Conservation (phyloP, 495 filamentous ascomycete species). For the Entonaema liquescens region DNA sequence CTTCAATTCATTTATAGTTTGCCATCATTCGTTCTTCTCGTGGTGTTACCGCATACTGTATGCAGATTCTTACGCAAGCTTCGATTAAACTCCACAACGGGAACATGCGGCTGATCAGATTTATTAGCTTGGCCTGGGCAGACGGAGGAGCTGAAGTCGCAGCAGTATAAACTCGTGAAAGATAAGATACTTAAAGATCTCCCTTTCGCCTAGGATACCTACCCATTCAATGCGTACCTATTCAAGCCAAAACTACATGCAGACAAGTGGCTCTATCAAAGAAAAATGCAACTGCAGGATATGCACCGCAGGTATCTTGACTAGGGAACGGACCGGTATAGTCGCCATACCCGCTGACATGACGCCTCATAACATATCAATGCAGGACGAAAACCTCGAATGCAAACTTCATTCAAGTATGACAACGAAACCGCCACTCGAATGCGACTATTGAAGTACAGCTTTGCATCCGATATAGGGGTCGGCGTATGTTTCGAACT, state of each 20-base stretch:
- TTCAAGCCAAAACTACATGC: not conserved
- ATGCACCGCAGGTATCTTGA: too few relatives aligned
- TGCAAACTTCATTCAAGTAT: not conserved
- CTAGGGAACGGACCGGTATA: not conserved
- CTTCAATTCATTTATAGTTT: not conserved
- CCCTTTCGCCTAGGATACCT: not conserved
- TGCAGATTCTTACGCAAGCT: constrained; percentile 36
- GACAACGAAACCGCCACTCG: constrained; percentile 13
- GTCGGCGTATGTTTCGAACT: not conserved
- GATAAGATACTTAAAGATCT: constrained; percentile 14
- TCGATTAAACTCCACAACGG: constrained; percentile 23
- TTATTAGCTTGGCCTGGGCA: constrained; percentile 17
- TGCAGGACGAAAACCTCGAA: constrained; percentile 16
- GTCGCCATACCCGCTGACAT: not conserved
- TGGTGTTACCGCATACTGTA: constrained; percentile 25
- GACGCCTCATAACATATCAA: not conserved
- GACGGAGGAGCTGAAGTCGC: constrained; percentile 7
- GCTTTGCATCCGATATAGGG: constrained; percentile 12
- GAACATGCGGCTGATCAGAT: constrained; percentile 37
- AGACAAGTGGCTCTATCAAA: not conserved
- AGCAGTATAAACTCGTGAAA: not conserved
- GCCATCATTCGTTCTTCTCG: constrained; percentile 9
- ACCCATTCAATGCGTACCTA: not conserved
- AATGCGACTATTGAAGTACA: constrained; percentile 14
- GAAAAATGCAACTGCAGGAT: too few relatives aligned